Evolutionary conservation across 495 filamentous ascomycete genomes (phyloP).

Genomic region (Aspergillus steynii): DNA sequence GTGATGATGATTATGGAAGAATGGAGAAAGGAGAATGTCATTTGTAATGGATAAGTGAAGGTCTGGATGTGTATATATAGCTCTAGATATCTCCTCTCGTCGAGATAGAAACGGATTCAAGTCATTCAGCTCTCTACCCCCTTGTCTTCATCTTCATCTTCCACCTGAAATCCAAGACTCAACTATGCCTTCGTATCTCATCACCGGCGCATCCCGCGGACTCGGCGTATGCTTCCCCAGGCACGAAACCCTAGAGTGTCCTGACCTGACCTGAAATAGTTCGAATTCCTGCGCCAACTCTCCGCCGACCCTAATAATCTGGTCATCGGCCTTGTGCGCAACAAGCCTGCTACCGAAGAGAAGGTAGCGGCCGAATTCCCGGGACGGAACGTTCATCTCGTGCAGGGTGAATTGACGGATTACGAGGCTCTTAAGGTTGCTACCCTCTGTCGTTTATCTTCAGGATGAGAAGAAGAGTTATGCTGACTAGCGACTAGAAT

Average conservation of each 20-base stretch:
- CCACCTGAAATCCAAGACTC: too few relatives aligned
- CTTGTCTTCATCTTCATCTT: background rate
- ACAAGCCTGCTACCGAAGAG: slow-evolving; percentile 34
- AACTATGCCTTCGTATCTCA: background rate
- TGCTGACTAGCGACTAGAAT: background rate
- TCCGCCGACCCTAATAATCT: slow-evolving; percentile 36
- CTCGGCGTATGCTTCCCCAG: too few relatives aligned
- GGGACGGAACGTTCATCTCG: slow-evolving; percentile 45
- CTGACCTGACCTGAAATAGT: slow-evolving; percentile 22
- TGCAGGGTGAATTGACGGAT: slow-evolving; percentile 46
- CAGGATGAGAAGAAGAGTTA: background rate
- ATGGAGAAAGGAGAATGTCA: too few relatives aligned
- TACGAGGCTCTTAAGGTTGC: slow-evolving; percentile 34
- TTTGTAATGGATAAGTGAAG: too few relatives aligned
- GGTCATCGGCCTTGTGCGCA: slow-evolving; percentile 45
- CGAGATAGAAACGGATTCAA: too few relatives aligned
- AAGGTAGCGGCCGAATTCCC: slow-evolving; percentile 28
- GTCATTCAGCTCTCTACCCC: too few relatives aligned
- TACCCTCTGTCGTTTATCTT: background rate
- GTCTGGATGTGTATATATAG: too few relatives aligned
- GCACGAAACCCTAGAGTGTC: too few relatives aligned
- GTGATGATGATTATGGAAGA: too few relatives aligned
- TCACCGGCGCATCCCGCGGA: too few relatives aligned
- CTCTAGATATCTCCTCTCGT: too few relatives aligned
- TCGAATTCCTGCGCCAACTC: slow-evolving; percentile 39